These are phyloP conservation scores for Schizothecium vesticola DNA, from an alignment of 495 filamentous ascomycete genomes.

Conservation along the genomic window DNA sequence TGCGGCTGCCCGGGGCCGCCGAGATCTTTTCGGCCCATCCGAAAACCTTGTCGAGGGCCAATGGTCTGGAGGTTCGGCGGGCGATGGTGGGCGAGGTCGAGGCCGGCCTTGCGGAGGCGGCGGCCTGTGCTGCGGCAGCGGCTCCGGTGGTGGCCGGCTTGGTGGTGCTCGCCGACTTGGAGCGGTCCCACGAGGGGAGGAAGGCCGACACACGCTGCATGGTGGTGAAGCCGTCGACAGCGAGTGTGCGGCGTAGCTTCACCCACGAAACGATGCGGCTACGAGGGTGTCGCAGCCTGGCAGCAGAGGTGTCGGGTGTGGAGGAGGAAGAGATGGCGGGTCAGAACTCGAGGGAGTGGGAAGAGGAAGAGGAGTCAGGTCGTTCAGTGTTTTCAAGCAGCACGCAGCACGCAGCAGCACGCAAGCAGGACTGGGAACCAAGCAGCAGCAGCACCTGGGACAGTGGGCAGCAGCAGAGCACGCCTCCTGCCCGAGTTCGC, in stretches of 20 bases:
- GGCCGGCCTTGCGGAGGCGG: slow-evolving; percentile 15
- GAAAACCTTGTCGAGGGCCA: slow-evolving; percentile 39
- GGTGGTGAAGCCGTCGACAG: slow-evolving; percentile 22
- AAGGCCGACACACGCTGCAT: slow-evolving; percentile 50
- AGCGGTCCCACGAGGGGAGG: slow-evolving; percentile 47
- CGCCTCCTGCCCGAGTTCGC: neutral
- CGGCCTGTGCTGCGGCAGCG: slow-evolving; percentile 11
- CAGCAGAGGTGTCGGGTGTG: neutral
- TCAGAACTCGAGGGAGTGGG: neutral
- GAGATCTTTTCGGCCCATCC: slow-evolving; percentile 42
- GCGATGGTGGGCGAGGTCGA: slow-evolving; percentile 17
- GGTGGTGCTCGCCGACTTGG: slow-evolving; percentile 27
- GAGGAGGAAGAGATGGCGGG: neutral
- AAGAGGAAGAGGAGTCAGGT: neutral
- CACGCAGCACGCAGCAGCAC: neutral
- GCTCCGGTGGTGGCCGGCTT: slow-evolving; percentile 5
- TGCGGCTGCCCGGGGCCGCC: slow-evolving; percentile 31
- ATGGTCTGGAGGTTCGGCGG: slow-evolving; percentile 16
- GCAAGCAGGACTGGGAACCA: neutral
- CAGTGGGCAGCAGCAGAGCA: neutral
- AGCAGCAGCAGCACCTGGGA: neutral
- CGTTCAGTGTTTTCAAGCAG: neutral
- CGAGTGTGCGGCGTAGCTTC: neutral
- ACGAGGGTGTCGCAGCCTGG: neutral
- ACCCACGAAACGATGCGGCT: neutral